phyloP scores from a whole-genome alignment of 148 eudicot genomes.

The Drosera capensis region DNA sequence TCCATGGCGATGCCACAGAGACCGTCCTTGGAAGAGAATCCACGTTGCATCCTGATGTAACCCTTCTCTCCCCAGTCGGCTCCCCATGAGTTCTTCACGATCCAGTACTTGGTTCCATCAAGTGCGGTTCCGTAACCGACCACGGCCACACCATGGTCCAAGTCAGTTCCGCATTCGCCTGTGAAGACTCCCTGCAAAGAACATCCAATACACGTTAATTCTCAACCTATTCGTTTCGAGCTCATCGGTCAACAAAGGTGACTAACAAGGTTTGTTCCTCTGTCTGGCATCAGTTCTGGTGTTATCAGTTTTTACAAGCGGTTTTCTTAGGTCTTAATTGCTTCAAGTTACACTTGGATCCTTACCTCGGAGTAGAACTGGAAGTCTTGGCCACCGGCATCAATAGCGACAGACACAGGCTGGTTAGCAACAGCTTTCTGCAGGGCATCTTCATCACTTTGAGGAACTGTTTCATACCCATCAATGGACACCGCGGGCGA shows the following conservation, averaged over 20 bases:
- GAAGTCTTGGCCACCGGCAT: conserved; percentile 59
- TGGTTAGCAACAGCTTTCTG: conserved; percentile 74
- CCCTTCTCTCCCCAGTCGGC: conserved; percentile 78
- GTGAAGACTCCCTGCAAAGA: conserved; percentile 72
- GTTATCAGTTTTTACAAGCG: no score
- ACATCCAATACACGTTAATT: background rate
- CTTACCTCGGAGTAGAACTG: conserved; percentile 76
- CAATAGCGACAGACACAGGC: conserved; percentile 73
- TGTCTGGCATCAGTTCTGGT: no score
- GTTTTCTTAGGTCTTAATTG: background rate
- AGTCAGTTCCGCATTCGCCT: conserved; percentile 53
- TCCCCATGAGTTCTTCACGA: conserved; percentile 82
- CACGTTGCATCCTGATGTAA: conserved; percentile 53
- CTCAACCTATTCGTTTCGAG: no score
- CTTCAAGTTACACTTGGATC: no score
- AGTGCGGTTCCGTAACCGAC: conserved; percentile 65
- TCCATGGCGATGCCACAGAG: conserved; percentile 68
- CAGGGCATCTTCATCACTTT: conserved; percentile 51
- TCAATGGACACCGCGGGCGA: conserved; percentile 57
- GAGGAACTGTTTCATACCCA: conserved; percentile 69
- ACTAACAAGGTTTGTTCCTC: no score
- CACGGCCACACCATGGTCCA: conserved; percentile 62
- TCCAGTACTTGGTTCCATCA: conserved; percentile 86
- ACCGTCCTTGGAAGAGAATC: conserved; percentile 29
- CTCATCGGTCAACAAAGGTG: no score